Evolutionary conservation across 208 protist species (phyloP).

Genomic region (Phytomonas sp.): DNA sequence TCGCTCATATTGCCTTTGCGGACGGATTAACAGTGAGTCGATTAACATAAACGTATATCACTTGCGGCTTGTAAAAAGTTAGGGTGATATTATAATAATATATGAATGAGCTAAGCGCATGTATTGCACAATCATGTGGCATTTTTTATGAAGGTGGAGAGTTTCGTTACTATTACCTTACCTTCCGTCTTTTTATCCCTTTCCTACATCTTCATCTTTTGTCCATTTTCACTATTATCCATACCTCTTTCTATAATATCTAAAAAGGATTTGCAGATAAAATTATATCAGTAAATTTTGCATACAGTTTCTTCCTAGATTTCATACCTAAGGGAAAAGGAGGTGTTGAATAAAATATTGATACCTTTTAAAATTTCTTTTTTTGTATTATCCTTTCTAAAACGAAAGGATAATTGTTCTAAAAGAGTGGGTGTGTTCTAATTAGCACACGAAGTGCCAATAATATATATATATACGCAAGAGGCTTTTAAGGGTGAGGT

Average conservation of each 20-base stretch:
- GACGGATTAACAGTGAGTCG: neutral
- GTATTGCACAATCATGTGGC: neutral
- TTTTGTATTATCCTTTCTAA: neutral
- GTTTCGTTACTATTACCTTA: neutral
- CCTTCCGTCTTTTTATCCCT: neutral
- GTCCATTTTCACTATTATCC: neutral
- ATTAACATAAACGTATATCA: conserved; percentile 1
- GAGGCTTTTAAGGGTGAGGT: neutral
- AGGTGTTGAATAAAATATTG: neutral
- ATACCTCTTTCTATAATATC: neutral
- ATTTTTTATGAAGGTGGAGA: neutral
- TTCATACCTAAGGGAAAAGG: neutral
- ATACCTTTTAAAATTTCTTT: neutral
- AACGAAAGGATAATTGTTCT: neutral
- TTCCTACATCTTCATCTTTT: neutral
- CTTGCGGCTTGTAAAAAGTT: neutral
- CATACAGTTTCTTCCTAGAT: neutral
- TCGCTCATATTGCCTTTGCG: neutral
- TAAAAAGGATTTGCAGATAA: neutral
- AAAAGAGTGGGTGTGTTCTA: neutral
- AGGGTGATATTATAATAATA: neutral
- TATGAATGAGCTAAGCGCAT: neutral
- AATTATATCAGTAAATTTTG: neutral
- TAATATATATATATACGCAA: neutral
- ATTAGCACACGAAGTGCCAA: neutral